phyloP scores from a whole-genome alignment of 371 early-diverging fungal genomes.

The Choanephora cucurbitarum region DNA sequence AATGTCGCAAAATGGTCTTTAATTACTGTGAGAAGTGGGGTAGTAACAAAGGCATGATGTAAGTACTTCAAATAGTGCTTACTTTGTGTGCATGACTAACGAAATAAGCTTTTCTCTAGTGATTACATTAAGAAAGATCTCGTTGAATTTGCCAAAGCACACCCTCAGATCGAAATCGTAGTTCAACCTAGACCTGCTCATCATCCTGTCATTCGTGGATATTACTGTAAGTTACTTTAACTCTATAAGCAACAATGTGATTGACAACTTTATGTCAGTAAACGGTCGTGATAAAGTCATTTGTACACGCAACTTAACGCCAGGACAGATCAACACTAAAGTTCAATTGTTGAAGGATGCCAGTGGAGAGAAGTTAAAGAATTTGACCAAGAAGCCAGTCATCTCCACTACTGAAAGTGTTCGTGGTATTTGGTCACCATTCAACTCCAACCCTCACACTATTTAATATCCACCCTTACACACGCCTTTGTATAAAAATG shows the following conservation, averaged over 20 bases:
- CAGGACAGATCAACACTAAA: slow-evolving; percentile 63
- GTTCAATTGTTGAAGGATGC: slow-evolving; percentile 69
- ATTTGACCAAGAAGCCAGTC: slow-evolving; percentile 72
- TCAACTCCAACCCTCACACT: slow-evolving; percentile 71
- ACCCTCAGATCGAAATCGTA: slow-evolving; percentile 82
- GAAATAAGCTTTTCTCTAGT: slow-evolving; percentile 39
- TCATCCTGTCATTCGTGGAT: slow-evolving; percentile 77
- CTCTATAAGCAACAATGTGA: background rate
- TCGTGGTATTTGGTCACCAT: slow-evolving; percentile 90
- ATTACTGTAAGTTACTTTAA: slow-evolving; percentile 64
- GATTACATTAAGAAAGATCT: slow-evolving; percentile 74
- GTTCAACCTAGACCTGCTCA: slow-evolving; percentile 78
- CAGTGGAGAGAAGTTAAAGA: slow-evolving; percentile 64
- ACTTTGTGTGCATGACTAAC: too few relatives aligned
- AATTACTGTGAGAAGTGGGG: slow-evolving; percentile 87
- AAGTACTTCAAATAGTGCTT: slow-evolving; percentile 22
- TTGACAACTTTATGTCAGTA: slow-evolving; percentile 34
- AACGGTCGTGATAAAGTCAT: slow-evolving; percentile 77
- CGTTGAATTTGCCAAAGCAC: slow-evolving; percentile 65
- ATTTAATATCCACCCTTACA: too few relatives aligned
- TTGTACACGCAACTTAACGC: slow-evolving; percentile 68
- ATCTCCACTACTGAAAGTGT: slow-evolving; percentile 80
- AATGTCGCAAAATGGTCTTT: slow-evolving; percentile 81
- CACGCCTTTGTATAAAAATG: too few relatives aligned
- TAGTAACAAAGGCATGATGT: slow-evolving; percentile 82